Evolutionary conservation across 1,284 basidiomycete species (phyloP).

Genomic region (Cutaneotrichosporon spelunceum): DNA sequence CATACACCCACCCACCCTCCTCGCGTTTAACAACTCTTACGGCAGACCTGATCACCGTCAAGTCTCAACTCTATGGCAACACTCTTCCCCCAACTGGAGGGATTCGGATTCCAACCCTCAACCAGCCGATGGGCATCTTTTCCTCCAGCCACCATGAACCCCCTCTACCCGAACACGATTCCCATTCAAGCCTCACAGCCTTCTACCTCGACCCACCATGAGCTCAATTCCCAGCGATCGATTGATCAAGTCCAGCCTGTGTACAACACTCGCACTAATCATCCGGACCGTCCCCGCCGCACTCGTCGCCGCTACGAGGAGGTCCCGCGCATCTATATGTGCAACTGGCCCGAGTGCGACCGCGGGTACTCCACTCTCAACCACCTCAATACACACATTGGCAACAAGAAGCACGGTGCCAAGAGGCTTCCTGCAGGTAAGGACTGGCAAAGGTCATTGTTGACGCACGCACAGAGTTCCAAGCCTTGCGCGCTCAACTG

Average conservation of each 20-base stretch:
- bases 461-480: not conserved
- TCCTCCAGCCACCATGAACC: not conserved
- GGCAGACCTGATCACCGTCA: too few relatives aligned
- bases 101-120: not conserved
- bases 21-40: not conserved
- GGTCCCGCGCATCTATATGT: slow-evolving; percentile 58
- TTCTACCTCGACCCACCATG: not conserved
- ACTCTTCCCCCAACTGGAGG: not conserved
- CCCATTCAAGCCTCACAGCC: not conserved
- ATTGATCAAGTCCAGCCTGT: not conserved
- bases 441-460: slow-evolving; percentile 21
- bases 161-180: not conserved
- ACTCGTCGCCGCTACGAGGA: slow-evolving; percentile 55
- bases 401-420: slow-evolving; percentile 59
- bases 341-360: slow-evolving; percentile 57
- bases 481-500: not conserved
- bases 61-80: not conserved
- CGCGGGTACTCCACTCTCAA: slow-evolving; percentile 58
- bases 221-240: not conserved
- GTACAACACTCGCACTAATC: not conserved
- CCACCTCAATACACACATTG: slow-evolving; percentile 59
- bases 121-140: not conserved
- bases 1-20: too few relatives aligned
- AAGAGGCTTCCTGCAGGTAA: slow-evolving; percentile 56
- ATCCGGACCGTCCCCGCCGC: slow-evolving; percentile 17